Percentiles rank a stretch among this genome's conserved stretches.
Conservation (phyloP, 2,329 filamentous ascomycete species). For the Stachybotrys chlorohalonatus region DNA sequence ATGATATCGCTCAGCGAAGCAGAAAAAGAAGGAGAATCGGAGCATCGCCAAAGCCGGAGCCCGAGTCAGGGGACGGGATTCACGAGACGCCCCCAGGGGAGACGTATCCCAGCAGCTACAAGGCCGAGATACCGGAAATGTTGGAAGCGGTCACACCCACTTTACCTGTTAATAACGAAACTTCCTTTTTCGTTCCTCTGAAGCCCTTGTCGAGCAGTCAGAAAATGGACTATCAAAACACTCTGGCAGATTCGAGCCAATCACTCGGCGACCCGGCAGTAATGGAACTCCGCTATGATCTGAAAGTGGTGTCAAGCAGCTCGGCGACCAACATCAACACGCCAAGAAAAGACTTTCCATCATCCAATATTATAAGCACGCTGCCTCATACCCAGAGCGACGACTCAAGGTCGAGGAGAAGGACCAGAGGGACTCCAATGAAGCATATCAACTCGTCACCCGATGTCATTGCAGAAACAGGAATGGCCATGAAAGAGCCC, state of each 20-base stretch:
- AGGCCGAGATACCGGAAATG: slow-evolving; percentile 4
- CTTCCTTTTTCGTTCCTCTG: slow-evolving; percentile 22
- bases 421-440: neutral
- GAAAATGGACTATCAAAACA: slow-evolving; percentile 23
- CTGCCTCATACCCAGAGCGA: neutral
- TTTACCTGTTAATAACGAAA: slow-evolving; percentile 13
- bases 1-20: neutral
- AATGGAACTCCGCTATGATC: slow-evolving; percentile 8
- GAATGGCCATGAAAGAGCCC: neutral
- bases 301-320: slow-evolving; percentile 19
- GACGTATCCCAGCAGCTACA: neutral
- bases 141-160: neutral
- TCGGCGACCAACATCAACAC: slow-evolving; percentile 26
- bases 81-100: slow-evolving; percentile 10
- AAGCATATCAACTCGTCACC: slow-evolving; percentile 8
- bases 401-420: neutral
- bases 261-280: slow-evolving; percentile 7
- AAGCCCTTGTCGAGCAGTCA: slow-evolving; percentile 26
- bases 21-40: slow-evolving; percentile 14
- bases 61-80: slow-evolving; percentile 2
- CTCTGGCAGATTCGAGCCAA: slow-evolving; percentile 10
- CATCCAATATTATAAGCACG: slow-evolving; percentile 5
- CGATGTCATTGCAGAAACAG: slow-evolving; percentile 4
- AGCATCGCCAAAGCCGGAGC: neutral
- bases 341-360: slow-evolving; percentile 15